Conservation (phyloP, 108 stramenopile species). For the Skeletonema potamos region DNA sequence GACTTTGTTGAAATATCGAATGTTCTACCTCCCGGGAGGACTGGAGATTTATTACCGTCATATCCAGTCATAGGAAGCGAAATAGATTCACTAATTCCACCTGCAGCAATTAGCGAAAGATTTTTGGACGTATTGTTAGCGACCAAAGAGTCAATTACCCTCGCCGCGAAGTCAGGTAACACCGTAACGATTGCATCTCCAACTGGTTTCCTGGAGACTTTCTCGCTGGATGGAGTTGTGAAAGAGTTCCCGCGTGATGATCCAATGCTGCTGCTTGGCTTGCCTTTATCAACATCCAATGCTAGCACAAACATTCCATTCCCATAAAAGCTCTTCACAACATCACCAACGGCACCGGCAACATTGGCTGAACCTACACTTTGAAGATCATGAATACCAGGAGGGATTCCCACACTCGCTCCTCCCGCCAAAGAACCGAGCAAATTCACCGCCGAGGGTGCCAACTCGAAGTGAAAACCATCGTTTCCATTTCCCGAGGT, state of each 20-base stretch:
- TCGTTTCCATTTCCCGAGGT: constrained; percentile 30
- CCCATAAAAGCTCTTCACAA: constrained; percentile 51
- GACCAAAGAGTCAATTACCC: constrained; percentile 4
- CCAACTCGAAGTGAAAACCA: constrained; percentile 36
- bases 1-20: constrained; percentile 59
- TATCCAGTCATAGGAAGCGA: constrained; percentile 62
- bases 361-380: neutral
- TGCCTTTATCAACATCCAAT: constrained; percentile 42
- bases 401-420: constrained; percentile 16
- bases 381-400: constrained; percentile 30
- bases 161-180: constrained; percentile 53
- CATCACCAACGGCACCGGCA: constrained; percentile 23
- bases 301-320: constrained; percentile 71
- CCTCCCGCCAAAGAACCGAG: constrained; percentile 15
- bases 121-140: constrained; percentile 7
- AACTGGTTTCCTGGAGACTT: neutral
- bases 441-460: constrained; percentile 16
- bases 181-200: constrained; percentile 68
- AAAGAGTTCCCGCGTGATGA: constrained; percentile 16
- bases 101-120: constrained; percentile 27
- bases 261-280: neutral
- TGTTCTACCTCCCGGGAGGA: constrained; percentile 74
- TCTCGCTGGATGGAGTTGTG: neutral
- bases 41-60: constrained; percentile 30
- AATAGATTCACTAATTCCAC: constrained; percentile 72